Evolutionary conservation across 306 rosid species (phyloP).

Genomic region (Hippophae gyantsensis): DNA sequence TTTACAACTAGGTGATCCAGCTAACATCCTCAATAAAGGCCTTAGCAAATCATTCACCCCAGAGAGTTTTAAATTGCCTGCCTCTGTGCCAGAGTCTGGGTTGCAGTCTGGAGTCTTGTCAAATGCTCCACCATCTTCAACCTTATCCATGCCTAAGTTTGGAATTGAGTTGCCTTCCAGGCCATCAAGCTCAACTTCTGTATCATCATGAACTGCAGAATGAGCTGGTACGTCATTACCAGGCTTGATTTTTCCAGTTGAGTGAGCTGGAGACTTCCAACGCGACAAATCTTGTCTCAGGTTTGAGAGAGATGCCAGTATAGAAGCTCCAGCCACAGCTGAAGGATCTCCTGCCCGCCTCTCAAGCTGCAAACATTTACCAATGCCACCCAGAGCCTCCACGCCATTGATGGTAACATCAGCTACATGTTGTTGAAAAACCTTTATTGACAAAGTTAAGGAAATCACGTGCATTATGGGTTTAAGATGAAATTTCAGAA

Average conservation of each 20-base stretch:
- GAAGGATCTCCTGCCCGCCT: constrained; percentile 86
- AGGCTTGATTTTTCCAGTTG: constrained; percentile 43
- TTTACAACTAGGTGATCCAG: constrained; percentile 82
- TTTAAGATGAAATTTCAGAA: too few species aligned
- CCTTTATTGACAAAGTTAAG: constrained; percentile 50
- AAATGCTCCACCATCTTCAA: constrained; percentile 52
- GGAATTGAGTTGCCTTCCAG: constrained; percentile 55
- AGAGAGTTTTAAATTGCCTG: constrained; percentile 98
- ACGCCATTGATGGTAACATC: constrained; percentile 62
- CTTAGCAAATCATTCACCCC: constrained; percentile 99
- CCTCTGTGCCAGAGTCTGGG: constrained; percentile 67
- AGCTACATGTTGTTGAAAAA: constrained; percentile 57
- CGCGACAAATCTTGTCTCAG: constrained; percentile 55
- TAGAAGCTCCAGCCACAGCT: constrained; percentile 95
- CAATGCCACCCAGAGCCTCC: constrained; percentile 55
- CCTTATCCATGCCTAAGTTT: constrained; percentile 52
- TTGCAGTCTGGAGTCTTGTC: constrained; percentile 65
- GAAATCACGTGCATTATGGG: constrained; percentile 20
- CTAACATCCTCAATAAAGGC: constrained; percentile 94
- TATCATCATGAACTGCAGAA: constrained; percentile 49
- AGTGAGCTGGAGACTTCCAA: constrained; percentile 68
- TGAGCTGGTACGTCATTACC: constrained; percentile 51
- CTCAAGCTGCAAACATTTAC: constrained; percentile 56
- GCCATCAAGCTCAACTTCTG: constrained; percentile 72
- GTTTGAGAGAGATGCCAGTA: constrained; percentile 83